These are phyloP conservation scores for Globisporangium spiculum DNA, from an alignment of 352 stramenopile species.

Conservation along the genomic window DNA sequence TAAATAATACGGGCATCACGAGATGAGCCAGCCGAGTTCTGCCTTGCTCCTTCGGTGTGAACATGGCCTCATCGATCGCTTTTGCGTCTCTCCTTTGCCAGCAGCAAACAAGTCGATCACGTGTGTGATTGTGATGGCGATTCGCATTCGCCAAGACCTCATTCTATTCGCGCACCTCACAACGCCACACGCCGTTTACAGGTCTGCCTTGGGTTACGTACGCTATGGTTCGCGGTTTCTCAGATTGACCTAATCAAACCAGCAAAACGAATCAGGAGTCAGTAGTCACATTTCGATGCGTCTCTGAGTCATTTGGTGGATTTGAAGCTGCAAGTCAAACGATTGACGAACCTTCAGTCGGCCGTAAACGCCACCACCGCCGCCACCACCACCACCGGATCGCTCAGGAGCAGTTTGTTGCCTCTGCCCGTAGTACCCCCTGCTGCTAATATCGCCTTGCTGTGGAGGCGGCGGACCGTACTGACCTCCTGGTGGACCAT, in stretches of 20 bases:
- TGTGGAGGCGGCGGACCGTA: not conserved
- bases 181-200: not conserved
- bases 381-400: not conserved
- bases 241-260: conserved; percentile 2
- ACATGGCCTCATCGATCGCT: not conserved
- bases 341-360: conserved; percentile 3
- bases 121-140: not conserved
- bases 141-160: not conserved
- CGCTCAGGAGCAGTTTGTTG: not conserved
- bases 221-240: not conserved
- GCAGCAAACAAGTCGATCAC: too few species aligned
- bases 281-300: not conserved
- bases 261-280: not conserved
- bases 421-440: not conserved
- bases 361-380: not conserved
- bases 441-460: not conserved
- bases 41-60: too few species aligned
- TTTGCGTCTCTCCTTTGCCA: not conserved
- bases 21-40: not conserved
- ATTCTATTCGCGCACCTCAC: not conserved
- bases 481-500: not conserved
- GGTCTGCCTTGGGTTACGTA: not conserved
- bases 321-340: not conserved
- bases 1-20: not conserved
- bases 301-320: not conserved